Percentiles rank a stretch among this genome's conserved stretches.
phyloP scores from a whole-genome alignment of 2,329 filamentous ascomycete species.

The Waltergamsia citrina region DNA sequence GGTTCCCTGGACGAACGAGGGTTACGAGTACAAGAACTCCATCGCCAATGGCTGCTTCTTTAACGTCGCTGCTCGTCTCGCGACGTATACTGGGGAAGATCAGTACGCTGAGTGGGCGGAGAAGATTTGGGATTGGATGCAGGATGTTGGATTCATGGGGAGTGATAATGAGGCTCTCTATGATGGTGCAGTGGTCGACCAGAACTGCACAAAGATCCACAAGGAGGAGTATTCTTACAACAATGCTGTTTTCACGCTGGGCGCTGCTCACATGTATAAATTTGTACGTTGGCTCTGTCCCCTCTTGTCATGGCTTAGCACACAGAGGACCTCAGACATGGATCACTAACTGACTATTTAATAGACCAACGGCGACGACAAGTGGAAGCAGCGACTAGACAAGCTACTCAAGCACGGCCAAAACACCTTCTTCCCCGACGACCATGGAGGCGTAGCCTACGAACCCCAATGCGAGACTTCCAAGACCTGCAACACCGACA shows the following conservation, averaged over 20 bases:
- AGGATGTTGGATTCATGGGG: slow-evolving; percentile 47
- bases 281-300: slow-evolving; percentile 22
- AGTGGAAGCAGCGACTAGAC: slow-evolving; percentile 42
- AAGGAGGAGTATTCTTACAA: slow-evolving; percentile 52
- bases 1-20: slow-evolving; percentile 63
- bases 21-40: slow-evolving; percentile 67
- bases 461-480: slow-evolving; percentile 51
- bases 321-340: no score
- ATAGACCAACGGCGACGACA: slow-evolving; percentile 34
- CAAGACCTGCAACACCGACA: slow-evolving; percentile 57
- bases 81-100: slow-evolving; percentile 56
- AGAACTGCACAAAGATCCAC: slow-evolving; percentile 46
- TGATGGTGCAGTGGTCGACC: slow-evolving; percentile 43
- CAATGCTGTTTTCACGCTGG: slow-evolving; percentile 46
- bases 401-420: slow-evolving; percentile 25
- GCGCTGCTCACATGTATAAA: slow-evolving; percentile 57
- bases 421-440: slow-evolving; percentile 41
- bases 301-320: not conserved
- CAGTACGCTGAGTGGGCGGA: slow-evolving; percentile 57
- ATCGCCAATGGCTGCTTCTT: slow-evolving; percentile 55
- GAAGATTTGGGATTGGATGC: slow-evolving; percentile 54
- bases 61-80: slow-evolving; percentile 59
- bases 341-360: not conserved
- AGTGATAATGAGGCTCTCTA: slow-evolving; percentile 47
- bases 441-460: slow-evolving; percentile 38